phyloP scores from a whole-genome alignment of 306 rosid genomes.

The Pterocarpus macrocarpus region DNA sequence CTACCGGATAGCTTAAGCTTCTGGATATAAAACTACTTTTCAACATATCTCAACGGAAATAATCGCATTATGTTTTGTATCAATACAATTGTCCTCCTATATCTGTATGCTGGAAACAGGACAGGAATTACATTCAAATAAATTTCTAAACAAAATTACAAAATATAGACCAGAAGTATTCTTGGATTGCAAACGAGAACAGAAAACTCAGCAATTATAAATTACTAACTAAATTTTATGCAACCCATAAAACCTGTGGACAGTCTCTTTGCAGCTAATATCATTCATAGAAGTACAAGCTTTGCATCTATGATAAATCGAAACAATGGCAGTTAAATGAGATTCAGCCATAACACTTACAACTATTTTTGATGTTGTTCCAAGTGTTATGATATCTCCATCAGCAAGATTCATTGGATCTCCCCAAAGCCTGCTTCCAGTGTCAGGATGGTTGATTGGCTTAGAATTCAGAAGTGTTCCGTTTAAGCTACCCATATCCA shows the following conservation, averaged over 20 bases:
- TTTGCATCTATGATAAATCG: constrained; percentile 30
- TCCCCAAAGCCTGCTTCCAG: constrained; percentile 85
- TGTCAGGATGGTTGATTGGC: constrained; percentile 75
- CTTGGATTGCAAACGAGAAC: constrained; percentile 3
- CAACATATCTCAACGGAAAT: constrained; percentile 27
- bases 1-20: not conserved
- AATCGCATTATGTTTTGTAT: constrained; percentile 13
- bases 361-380: constrained; percentile 80
- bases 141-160: not conserved
- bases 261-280: constrained; percentile 35
- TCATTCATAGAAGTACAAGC: constrained; percentile 32
- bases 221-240: constrained; percentile 30
- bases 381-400: constrained; percentile 93
- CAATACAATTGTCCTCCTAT: constrained; percentile 19
- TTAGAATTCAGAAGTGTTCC: constrained; percentile 86
- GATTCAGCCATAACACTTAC: constrained; percentile 61
- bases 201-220: constrained; percentile 38
- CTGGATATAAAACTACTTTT: constrained; percentile 9
- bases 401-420: constrained; percentile 71
- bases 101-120: constrained; percentile 12
- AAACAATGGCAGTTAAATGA: constrained; percentile 22
- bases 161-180: constrained; percentile 7
- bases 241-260: constrained; percentile 28
- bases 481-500: constrained; percentile 96
- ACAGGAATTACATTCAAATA: constrained; percentile 24